Evolutionary conservation across 345 rosid species (phyloP).

Genomic region (Populus davidiana): DNA sequence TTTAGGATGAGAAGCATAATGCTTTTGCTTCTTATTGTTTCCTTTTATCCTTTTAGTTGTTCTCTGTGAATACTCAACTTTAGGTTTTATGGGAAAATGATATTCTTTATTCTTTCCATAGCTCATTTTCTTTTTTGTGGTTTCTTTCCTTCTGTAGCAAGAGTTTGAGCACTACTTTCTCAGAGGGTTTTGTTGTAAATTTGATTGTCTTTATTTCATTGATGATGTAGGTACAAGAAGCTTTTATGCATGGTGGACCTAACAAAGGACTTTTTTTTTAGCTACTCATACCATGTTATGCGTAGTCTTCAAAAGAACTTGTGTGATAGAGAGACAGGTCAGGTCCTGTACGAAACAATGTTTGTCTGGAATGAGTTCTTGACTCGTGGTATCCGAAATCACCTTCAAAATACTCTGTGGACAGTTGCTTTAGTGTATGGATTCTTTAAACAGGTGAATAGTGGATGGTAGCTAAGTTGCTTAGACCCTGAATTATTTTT

Average conservation of each 20-base stretch:
- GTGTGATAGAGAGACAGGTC: slow-evolving; percentile 63
- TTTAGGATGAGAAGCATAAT: neutral
- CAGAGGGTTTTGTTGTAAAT: neutral
- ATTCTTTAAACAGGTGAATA: slow-evolving; percentile 87
- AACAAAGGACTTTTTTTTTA: slow-evolving; percentile 97
- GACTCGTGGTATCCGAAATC: slow-evolving; percentile 84
- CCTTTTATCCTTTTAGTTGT: neutral
- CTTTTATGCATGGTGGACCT: slow-evolving; percentile 87
- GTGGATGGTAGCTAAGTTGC: neutral
- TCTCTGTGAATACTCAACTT: neutral
- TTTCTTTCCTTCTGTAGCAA: neutral
- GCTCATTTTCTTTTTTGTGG: neutral
- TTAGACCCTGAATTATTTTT: neutral
- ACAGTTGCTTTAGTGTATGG: slow-evolving; percentile 97
- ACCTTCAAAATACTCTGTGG: slow-evolving; percentile 87
- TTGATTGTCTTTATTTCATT: slow-evolving; percentile 16
- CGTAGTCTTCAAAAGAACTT: slow-evolving; percentile 84
- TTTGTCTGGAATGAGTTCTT: slow-evolving; percentile 98
- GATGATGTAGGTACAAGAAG: slow-evolving; percentile 83
- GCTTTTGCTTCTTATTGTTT: neutral
- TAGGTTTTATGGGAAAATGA: neutral
- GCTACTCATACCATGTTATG: slow-evolving; percentile 96
- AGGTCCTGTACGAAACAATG: slow-evolving; percentile 79
- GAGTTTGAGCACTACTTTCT: neutral
- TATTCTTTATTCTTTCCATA: neutral